Conservation (phyloP, 257 asterid genomes). For the Marsdenia floribunda region DNA sequence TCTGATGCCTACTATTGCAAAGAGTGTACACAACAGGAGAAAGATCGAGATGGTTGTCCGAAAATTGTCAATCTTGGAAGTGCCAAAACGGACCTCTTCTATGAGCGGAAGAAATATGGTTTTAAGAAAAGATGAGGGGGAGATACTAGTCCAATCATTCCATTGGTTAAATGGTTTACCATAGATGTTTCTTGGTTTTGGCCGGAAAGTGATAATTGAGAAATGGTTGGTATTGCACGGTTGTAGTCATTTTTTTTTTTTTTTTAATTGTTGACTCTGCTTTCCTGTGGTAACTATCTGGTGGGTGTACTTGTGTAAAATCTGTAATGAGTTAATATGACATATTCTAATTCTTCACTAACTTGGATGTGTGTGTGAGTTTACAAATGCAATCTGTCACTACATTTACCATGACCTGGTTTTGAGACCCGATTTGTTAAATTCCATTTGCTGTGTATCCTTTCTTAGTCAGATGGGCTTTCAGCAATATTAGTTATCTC, state of each 20-base stretch:
- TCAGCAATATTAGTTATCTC: neutral
- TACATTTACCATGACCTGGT: neutral
- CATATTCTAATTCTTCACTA: neutral
- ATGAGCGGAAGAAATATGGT: constrained; percentile 85
- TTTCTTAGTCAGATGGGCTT: neutral
- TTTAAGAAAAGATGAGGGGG: constrained; percentile 63
- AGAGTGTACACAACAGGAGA: constrained; percentile 87
- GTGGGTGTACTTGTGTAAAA: neutral
- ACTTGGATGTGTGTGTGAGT: neutral
- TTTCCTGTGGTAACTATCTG: neutral
- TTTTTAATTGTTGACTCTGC: neutral
- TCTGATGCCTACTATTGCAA: constrained; percentile 91
- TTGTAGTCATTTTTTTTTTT: neutral
- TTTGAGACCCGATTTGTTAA: neutral
- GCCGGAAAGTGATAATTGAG: neutral
- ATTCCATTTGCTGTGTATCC: neutral
- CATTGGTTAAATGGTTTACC: neutral
- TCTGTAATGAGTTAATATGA: neutral
- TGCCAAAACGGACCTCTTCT: constrained; percentile 76
- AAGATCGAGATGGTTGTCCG: constrained; percentile 83
- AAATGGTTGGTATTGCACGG: neutral
- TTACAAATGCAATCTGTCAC: neutral
- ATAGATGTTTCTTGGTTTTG: neutral
- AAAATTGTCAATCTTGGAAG: constrained; percentile 85
- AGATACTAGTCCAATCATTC: neutral